These are phyloP conservation scores for Epichloe uncinata DNA, from an alignment of 2,329 filamentous ascomycete genomes.

Conservation along the genomic window DNA sequence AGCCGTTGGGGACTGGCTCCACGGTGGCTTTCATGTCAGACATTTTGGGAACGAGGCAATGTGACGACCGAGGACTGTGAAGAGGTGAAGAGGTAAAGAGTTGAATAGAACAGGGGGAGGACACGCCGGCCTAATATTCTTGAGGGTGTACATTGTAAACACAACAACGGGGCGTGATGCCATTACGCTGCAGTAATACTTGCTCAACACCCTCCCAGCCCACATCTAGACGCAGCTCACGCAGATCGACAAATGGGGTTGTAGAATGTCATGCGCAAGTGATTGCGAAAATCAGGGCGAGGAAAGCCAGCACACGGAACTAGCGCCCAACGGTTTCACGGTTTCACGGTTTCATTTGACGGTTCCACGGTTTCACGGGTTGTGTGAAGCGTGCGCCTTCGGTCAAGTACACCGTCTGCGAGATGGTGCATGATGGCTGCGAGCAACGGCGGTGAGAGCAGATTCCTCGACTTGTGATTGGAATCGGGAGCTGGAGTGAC, in stretches of 20 bases:
- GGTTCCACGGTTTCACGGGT: too few species aligned
- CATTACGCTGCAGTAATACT: not conserved
- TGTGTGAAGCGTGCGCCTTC: too few species aligned
- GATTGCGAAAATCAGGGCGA: too few species aligned
- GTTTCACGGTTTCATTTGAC: too few species aligned
- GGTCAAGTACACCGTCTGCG: too few species aligned
- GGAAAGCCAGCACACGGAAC: too few species aligned
- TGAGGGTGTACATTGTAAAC: too few species aligned
- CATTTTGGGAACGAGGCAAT: conserved; percentile 27
- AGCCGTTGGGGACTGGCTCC: conserved; percentile 47
- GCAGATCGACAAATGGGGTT: not conserved
- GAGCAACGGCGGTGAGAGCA: not conserved
- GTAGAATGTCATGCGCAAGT: not conserved
- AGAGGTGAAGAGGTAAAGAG: not conserved
- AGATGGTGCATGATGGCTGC: not conserved
- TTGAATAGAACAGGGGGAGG: too few species aligned
- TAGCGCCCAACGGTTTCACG: too few species aligned
- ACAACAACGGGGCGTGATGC: not conserved
- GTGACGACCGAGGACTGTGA: conserved; percentile 9
- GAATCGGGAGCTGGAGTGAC: not conserved
- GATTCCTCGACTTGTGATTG: too few species aligned
- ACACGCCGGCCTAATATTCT: too few species aligned
- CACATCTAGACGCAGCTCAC: not conserved
- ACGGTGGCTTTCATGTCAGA: conserved; percentile 58
- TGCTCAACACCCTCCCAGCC: not conserved